Evolutionary conservation across 2,329 filamentous ascomycete species (phyloP).

Genomic region (Diaporthe australafricana): DNA sequence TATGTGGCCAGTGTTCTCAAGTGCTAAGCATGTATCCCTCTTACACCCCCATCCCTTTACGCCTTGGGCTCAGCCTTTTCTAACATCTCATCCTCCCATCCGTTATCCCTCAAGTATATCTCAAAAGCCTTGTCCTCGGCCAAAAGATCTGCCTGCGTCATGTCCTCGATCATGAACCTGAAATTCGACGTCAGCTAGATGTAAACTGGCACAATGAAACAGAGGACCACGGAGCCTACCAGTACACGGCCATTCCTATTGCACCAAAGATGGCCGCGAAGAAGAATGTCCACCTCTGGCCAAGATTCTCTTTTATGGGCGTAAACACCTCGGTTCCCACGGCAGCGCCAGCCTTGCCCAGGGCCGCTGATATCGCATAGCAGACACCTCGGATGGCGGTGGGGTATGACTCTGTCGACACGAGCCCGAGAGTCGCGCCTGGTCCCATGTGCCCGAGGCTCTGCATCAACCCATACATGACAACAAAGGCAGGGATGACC

Average conservation of each 20-base stretch:
- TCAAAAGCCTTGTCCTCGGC: slow-evolving; percentile 57
- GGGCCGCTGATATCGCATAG: slow-evolving; percentile 62
- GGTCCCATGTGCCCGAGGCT: slow-evolving; percentile 62
- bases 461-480: slow-evolving; percentile 64
- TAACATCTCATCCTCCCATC: slow-evolving; percentile 59
- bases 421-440: slow-evolving; percentile 61
- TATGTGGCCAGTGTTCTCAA: too few relatives aligned
- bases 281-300: slow-evolving; percentile 63
- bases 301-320: slow-evolving; percentile 57
- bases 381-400: slow-evolving; percentile 64
- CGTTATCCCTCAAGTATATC: slow-evolving; percentile 55
- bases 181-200: background rate
- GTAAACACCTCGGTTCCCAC: slow-evolving; percentile 63
- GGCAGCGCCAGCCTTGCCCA: slow-evolving; percentile 64
- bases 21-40: too few relatives aligned
- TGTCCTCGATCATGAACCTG: slow-evolving; percentile 56
- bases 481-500: slow-evolving; percentile 62
- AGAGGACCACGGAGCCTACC: background rate
- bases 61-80: slow-evolving; percentile 39
- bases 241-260: slow-evolving; percentile 57
- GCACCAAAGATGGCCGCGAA: slow-evolving; percentile 63
- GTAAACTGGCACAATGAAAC: background rate
- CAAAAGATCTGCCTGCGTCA: slow-evolving; percentile 57
- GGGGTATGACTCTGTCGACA: slow-evolving; percentile 63
- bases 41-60: too few relatives aligned